A percentile compares a stretch with the other conserved stretches of the same genome.
Evolutionary conservation across 495 filamentous ascomycete species (phyloP).

Genomic region (Penicillium riverlandense): DNA sequence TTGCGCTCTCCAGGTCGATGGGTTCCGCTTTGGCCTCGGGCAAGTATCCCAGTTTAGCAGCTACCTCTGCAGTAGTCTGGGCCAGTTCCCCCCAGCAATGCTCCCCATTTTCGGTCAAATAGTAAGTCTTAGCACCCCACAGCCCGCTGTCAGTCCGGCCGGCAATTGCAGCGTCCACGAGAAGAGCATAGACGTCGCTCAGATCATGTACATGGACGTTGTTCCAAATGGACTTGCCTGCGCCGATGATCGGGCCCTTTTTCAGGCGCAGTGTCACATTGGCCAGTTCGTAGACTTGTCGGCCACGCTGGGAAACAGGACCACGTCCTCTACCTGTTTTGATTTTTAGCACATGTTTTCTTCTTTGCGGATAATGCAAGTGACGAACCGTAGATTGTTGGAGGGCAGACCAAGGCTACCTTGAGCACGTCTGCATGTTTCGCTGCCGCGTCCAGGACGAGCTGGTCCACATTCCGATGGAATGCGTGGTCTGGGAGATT

Average conservation of each 20-base stretch:
- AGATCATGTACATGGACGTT: conserved; percentile 65
- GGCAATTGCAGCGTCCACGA: conserved; percentile 55
- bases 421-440: conserved; percentile 40
- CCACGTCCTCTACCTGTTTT: conserved; percentile 47
- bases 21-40: conserved; percentile 38
- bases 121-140: conserved; percentile 66
- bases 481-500: conserved; percentile 40
- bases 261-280: conserved; percentile 47
- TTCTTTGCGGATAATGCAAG: background rate
- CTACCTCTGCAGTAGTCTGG: conserved; percentile 46
- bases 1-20: conserved; percentile 19
- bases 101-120: conserved; percentile 61
- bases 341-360: background rate
- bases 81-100: conserved; percentile 61
- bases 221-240: conserved; percentile 57
- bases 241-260: conserved; percentile 51
- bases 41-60: conserved; percentile 52
- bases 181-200: conserved; percentile 48
- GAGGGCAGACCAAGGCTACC: conserved; percentile 64
- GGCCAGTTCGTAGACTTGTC: conserved; percentile 53
- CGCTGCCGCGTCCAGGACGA: conserved; percentile 37
- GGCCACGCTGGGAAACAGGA: conserved; percentile 52
- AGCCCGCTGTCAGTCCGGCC: conserved; percentile 46
- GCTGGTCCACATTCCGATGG: conserved; percentile 50
- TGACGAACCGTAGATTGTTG: conserved; percentile 59